Evolutionary conservation across 495 filamentous ascomycete species (phyloP), one percentile per base, ranked within the genome.

Genomic region (Beverwykella pulmonaria): DNA sequence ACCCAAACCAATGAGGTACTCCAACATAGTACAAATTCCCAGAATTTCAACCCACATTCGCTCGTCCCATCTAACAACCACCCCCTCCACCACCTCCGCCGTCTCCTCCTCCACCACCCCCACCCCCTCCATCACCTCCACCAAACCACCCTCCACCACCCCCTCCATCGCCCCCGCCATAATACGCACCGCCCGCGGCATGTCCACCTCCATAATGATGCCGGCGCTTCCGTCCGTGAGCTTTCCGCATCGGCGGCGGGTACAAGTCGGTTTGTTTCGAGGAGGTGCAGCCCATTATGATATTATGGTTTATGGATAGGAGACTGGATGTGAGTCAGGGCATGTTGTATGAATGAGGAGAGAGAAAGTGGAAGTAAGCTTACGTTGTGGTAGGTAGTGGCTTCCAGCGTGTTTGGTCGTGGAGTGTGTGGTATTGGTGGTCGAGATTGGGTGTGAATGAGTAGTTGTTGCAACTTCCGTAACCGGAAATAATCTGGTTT

Each of bases 91-190:
- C 5, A 78, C 82, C 60, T 88, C 83, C 59, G 85, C 84, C 20
- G 76, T 81, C 29, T 88, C 87, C 59, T 86, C 88, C 60, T 87
- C 88, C 70, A 83, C 86, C 34, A 86, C 86, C 56, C 87, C 80
- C 84, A 89, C 89, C 69, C 94, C 92, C 91, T 94, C 93, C 1
- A 91, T 22, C 49, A 53, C 26, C 92, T 61, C 89, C 87, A 2
- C 90, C 93, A 39, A 95, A 80, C 69, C 94, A 92, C 77, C 58
- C 92, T 92, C 49, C 49, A 23, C 49, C 49, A 7, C 49, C 49
- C 14, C 49, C 25, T 23, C 25, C 19, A 26, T 15, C 19, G 71
- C 94, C 95, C 74, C 68, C 69, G 39, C 49, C 56, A 25, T 8
- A n/a, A 34, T 47, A 32, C 22, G 1, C 48, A 1, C 65, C 26